A percentile compares a stretch with the other conserved stretches of the same genome.
Conservation (phyloP, 2,329 filamentous ascomycete genomes). For the Botrytis pseudocinerea region DNA sequence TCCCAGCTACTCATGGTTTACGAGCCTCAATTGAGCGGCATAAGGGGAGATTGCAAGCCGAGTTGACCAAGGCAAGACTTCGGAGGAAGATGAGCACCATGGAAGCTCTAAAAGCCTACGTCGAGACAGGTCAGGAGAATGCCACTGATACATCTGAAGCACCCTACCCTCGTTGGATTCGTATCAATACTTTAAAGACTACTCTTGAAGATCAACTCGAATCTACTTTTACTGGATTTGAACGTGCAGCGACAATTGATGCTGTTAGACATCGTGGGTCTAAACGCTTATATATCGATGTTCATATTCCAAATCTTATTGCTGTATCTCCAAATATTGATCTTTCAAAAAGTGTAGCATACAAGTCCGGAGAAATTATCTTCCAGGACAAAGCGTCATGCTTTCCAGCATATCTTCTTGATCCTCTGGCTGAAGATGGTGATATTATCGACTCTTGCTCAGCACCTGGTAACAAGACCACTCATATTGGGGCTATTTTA, state of each 20-base stretch:
- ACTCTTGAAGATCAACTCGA: conserved; percentile 70
- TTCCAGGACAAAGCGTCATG: conserved; percentile 97
- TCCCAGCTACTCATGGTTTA: conserved; percentile 77
- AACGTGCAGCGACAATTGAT: conserved; percentile 54
- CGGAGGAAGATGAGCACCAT: conserved; percentile 68
- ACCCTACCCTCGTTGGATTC: conserved; percentile 84
- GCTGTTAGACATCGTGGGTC: conserved; percentile 53
- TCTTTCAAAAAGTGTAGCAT: conserved; percentile 71
- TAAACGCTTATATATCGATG: conserved; percentile 69
- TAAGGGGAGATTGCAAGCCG: conserved; percentile 75
- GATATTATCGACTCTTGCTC: conserved; percentile 91
- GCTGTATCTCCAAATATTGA: conserved; percentile 73
- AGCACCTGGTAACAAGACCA: conserved; percentile 96
- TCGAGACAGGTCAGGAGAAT: conserved; percentile 54
- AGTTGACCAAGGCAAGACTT: conserved; percentile 78
- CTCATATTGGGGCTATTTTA: conserved; percentile 80
- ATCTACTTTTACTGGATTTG: conserved; percentile 69
- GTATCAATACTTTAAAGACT: conserved; percentile 78
- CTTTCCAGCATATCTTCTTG: conserved; percentile 86
- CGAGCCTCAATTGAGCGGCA: conserved; percentile 75
- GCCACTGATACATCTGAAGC: conserved; percentile 37
- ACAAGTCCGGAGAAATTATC: conserved; percentile 76
- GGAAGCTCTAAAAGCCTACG: conserved; percentile 61
- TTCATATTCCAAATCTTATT: conserved; percentile 78
- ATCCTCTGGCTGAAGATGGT: conserved; percentile 66